Evolutionary conservation across 1,284 basidiomycete species (phyloP).

Genomic region (Kalmanozyma brasiliensis): DNA sequence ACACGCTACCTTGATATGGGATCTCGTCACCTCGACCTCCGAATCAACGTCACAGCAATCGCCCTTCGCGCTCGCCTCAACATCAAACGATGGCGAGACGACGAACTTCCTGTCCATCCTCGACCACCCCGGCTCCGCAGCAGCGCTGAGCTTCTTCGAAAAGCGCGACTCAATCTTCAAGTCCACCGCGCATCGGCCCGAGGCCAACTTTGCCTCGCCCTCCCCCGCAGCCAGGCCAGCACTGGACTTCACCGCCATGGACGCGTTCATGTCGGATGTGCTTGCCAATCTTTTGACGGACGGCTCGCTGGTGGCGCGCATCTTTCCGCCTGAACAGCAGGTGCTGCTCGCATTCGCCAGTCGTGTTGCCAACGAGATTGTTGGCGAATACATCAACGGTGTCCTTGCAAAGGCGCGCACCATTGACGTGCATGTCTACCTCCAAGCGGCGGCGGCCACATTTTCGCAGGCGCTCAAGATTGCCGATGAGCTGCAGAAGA

Average conservation of each 20-base stretch:
- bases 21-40: conserved; percentile 22
- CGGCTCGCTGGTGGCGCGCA: conserved; percentile 80
- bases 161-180: conserved; percentile 92
- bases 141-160: conserved; percentile 79
- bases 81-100: conserved; percentile 78
- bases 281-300: conserved; percentile 76
- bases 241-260: conserved; percentile 91
- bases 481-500: conserved; percentile 72
- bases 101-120: conserved; percentile 78
- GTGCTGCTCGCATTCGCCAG: conserved; percentile 82
- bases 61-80: not conserved
- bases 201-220: conserved; percentile 73
- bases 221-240: conserved; percentile 44
- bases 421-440: conserved; percentile 78
- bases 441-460: conserved; percentile 86
- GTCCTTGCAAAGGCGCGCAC: conserved; percentile 82
- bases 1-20: conserved; percentile 37
- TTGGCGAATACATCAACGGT: conserved; percentile 80
- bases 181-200: conserved; percentile 77
- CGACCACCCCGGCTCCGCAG: conserved; percentile 33
- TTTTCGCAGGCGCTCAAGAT: conserved; percentile 88
- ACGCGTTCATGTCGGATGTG: conserved; percentile 82
- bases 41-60: conserved; percentile 1
- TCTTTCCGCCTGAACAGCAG: conserved; percentile 82
- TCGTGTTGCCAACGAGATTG: conserved; percentile 78